These are phyloP conservation scores for Serendipita sp. DNA, from an alignment of 768 basidiomycete genomes.

Conservation along the genomic window DNA sequence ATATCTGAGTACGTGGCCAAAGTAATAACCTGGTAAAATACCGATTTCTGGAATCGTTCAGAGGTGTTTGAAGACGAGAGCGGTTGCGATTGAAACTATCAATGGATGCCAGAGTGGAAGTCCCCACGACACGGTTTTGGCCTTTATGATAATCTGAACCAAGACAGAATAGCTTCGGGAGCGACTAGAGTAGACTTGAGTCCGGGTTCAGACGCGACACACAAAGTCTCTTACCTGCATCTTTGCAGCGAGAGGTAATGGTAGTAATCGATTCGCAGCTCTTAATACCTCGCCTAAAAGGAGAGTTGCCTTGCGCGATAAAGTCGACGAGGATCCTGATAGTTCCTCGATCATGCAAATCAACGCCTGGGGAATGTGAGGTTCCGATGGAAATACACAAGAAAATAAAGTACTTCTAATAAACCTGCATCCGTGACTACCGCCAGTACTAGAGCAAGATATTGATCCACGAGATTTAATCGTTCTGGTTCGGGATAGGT, in stretches of 20 bases:
- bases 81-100: constrained; percentile 90
- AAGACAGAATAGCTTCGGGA: constrained; percentile 71
- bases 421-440: constrained; percentile 79
- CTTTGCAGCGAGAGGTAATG: constrained; percentile 60
- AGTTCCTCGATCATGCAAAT: constrained; percentile 73
- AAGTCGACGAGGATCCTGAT: constrained; percentile 38
- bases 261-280: constrained; percentile 74
- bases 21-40: constrained; percentile 14
- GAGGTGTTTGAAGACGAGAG: constrained; percentile 43
- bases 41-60: constrained; percentile 50
- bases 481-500: constrained; percentile 24
- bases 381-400: not conserved
- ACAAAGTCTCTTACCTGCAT: constrained; percentile 44
- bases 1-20: not conserved
- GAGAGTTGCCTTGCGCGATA: constrained; percentile 80
- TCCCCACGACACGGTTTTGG: constrained; percentile 66
- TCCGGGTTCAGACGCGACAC: not conserved
- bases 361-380: constrained; percentile 40
- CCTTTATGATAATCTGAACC: constrained; percentile 68
- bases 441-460: constrained; percentile 66
- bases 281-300: constrained; percentile 84
- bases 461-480: constrained; percentile 82
- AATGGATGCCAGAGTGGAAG: constrained; percentile 69
- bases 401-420: constrained; percentile 45
- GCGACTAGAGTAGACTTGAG: constrained; percentile 30